Evolutionary conservation across 2,329 filamentous ascomycete species (phyloP).

Genomic region (Gliomastix tumulicola): DNA sequence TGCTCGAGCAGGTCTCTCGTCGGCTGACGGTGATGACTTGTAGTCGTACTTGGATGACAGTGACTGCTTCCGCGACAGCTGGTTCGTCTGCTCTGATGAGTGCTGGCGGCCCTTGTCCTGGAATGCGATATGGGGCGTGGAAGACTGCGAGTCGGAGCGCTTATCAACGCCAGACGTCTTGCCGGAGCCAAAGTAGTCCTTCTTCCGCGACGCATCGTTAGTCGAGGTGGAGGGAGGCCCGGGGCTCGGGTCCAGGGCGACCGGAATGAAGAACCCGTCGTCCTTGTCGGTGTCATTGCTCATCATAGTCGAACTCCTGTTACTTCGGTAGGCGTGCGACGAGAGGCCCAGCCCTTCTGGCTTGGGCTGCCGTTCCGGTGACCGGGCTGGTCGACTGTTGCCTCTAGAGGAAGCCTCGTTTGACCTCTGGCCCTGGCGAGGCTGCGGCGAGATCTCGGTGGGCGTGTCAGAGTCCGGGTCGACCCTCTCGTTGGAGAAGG

Average conservation of each 20-base stretch:
- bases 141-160: conserved; percentile 40
- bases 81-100: conserved; percentile 53
- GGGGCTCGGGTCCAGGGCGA: conserved; percentile 66
- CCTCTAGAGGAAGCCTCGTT: conserved; percentile 49
- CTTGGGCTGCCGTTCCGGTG: conserved; percentile 43
- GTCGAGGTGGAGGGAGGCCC: conserved; percentile 45
- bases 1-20: not conserved
- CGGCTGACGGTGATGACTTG: conserved; percentile 2
- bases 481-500: conserved; percentile 54
- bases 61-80: conserved; percentile 38
- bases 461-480: conserved; percentile 59
- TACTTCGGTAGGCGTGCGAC: conserved; percentile 69
- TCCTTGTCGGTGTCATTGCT: conserved; percentile 46
- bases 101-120: conserved; percentile 67
- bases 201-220: conserved; percentile 35
- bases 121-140: conserved; percentile 85
- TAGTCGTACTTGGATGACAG: conserved; percentile 15
- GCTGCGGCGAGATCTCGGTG: conserved; percentile 61
- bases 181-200: conserved; percentile 51
- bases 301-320: conserved; percentile 65
- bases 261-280: conserved; percentile 70
- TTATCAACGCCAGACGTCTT: conserved; percentile 36
- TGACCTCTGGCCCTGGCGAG: conserved; percentile 41
- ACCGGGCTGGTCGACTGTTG: conserved; percentile 44
- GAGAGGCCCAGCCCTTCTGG: conserved; percentile 63